Evolutionary conservation across 2,329 filamentous ascomycete species (phyloP), one percentile per base, ranked within the genome.

Genomic region (Ceratocystis papillata): DNA sequence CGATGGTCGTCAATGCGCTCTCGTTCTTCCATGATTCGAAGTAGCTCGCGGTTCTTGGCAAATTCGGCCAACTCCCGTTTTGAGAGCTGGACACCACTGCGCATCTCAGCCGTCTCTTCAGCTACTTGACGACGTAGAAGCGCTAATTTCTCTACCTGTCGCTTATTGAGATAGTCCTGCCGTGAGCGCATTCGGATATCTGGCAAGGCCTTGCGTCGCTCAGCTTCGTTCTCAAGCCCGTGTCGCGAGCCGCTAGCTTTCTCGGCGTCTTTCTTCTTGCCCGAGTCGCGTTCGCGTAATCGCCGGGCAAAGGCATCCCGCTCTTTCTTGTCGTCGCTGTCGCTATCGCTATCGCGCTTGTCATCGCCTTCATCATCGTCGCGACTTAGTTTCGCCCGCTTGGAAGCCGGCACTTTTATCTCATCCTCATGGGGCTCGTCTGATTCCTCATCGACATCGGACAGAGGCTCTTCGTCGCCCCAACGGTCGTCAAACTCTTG

Each of bases 111-210:
- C 0, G 86, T 86, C 74, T 99, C 94, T 71, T 97, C 93, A 0
- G 85, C 85, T 1, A 99, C 94, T 73, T 97, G 93, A 72, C 89
- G 90, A 41, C 92, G 84, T 62, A 99, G 77, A n/a, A 99, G 77
- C 0, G 89, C 89, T 17, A 99, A 77, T 68, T 90, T 85, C 75
- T 97, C 90, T 0, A 87, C 80, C 74, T 96, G 92, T 69, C 94
- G 83, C 79, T 99, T 97, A 75, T 91, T 90, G 37, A 99, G 80
- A 73, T 99, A 99, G 70, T 94, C 87, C 73, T 96, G 92, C 68
- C 94, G 84, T 2, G 92, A 96, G 41, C 90, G 84, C 72, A 94
- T 80, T 53, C 94, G 83, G 20, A 96, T 76, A 68, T 95, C 91
- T 2, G 87, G 85, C 73, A 96, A 81, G n/a, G 88, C 88, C 7